Percentiles rank a stretch among this genome's conserved stretches.
Conservation (phyloP, 108 stramenopile genomes). For the Pseudonitzschia pungens region DNA sequence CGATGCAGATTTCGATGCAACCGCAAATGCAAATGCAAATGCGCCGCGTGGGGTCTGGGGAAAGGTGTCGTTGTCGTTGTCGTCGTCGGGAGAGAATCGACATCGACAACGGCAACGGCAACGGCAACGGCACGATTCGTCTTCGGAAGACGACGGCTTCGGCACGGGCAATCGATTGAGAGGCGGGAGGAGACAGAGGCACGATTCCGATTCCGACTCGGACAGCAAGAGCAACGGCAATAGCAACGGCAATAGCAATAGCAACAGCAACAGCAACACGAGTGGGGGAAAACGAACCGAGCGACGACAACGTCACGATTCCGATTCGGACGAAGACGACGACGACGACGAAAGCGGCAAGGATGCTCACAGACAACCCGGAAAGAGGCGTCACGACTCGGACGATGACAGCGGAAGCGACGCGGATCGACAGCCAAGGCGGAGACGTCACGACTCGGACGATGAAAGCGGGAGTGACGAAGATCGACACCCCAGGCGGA, state of each 20-base stretch:
- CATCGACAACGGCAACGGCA: background rate
- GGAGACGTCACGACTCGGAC: slow-evolving; percentile 21
- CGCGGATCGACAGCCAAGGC: background rate
- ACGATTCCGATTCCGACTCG: slow-evolving; percentile 3
- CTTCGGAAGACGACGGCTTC: background rate
- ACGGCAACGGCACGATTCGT: slow-evolving; percentile 2
- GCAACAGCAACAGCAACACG: background rate
- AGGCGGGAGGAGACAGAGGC: background rate
- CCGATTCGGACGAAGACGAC: slow-evolving; percentile 6
- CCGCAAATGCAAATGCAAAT: too few species aligned
- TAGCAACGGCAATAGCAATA: too few species aligned
- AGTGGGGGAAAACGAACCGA: background rate
- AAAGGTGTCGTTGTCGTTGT: background rate
- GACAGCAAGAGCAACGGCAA: background rate
- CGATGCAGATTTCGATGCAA: background rate
- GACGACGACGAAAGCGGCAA: background rate
- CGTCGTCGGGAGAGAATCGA: too few species aligned
- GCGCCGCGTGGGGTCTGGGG: slow-evolving; percentile 5
- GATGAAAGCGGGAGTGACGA: slow-evolving; percentile 16
- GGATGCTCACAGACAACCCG: background rate
- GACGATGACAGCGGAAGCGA: slow-evolving; percentile 3
- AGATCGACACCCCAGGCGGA: background rate
- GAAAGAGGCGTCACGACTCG: slow-evolving; percentile 11
- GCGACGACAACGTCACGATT: slow-evolving; percentile 8
- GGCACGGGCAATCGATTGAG: too few species aligned